Percentiles rank a stretch among this genome's conserved stretches.
These are phyloP conservation scores for Macrophomina phaseolina DNA, from an alignment of 2,329 filamentous ascomycete genomes.

Conservation along the genomic window DNA sequence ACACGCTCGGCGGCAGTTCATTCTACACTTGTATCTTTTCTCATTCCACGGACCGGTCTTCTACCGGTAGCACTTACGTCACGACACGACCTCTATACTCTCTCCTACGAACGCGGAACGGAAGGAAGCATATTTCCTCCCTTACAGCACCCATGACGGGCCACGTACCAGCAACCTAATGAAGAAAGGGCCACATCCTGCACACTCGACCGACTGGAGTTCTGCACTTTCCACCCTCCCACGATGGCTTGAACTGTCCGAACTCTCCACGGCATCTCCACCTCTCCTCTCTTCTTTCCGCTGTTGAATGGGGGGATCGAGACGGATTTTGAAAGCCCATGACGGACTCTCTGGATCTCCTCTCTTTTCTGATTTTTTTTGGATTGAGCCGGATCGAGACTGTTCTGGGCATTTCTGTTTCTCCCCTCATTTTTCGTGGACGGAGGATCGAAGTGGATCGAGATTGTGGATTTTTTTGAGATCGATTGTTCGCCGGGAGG, in stretches of 20 bases:
- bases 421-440: background rate
- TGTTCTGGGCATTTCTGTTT: conserved; percentile 5
- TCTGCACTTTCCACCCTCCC: background rate
- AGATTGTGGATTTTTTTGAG: conserved; percentile 7
- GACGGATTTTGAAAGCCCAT: background rate
- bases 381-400: conserved; percentile 8
- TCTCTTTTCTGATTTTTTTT: background rate
- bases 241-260: background rate
- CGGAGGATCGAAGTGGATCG: conserved; percentile 6
- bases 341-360: background rate
- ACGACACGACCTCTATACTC: background rate
- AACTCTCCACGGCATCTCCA: conserved; percentile 11
- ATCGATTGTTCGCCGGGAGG: background rate
- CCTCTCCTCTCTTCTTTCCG: conserved; percentile 1
- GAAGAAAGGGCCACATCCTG: background rate
- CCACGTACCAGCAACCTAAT: background rate
- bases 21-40: background rate
- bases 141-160: background rate
- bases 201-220: background rate
- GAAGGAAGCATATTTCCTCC: background rate
- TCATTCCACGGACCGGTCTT: background rate
- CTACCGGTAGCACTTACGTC: background rate
- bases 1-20: no score
- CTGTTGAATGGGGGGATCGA: background rate
- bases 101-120: background rate